phyloP scores from a whole-genome alignment of 2,329 filamentous ascomycete genomes.

The Aureobasidium subglaciale region DNA sequence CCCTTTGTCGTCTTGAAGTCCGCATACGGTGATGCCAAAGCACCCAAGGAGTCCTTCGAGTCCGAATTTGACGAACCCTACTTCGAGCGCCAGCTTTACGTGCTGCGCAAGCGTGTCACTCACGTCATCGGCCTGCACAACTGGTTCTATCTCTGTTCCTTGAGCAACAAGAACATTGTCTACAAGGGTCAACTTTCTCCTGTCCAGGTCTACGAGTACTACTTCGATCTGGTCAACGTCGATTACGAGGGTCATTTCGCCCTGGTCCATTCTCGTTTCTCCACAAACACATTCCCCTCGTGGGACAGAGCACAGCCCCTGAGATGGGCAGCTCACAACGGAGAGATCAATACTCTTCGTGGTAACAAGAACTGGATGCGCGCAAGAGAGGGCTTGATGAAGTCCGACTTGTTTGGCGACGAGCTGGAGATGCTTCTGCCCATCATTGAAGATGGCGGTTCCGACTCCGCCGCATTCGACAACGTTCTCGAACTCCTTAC shows the following conservation, averaged over 20 bases:
- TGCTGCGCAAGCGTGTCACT: constrained; percentile 89
- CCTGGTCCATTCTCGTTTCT: constrained; percentile 93
- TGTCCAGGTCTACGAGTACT: constrained; percentile 95
- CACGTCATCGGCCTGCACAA: constrained; percentile 93
- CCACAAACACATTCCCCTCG: constrained; percentile 95
- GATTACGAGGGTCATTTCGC: constrained; percentile 98
- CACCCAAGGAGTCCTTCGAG: constrained; percentile 70
- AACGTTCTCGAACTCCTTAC: constrained; percentile 90
- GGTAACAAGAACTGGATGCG: constrained; percentile 99
- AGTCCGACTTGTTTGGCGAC: constrained; percentile 85
- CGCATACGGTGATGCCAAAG: constrained; percentile 73
- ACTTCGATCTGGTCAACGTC: constrained; percentile 91
- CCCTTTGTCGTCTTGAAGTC: constrained; percentile 86
- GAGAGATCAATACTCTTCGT: constrained; percentile 94
- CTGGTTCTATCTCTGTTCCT: constrained; percentile 97
- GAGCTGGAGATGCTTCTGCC: constrained; percentile 87
- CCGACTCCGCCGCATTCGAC: constrained; percentile 94
- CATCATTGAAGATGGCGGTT: constrained; percentile 92
- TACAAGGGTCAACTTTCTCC: constrained; percentile 97
- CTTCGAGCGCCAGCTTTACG: constrained; percentile 90
- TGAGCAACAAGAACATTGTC: constrained; percentile 97
- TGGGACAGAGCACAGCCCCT: constrained; percentile 97
- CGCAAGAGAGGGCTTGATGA: constrained; percentile 88
- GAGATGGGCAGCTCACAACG: constrained; percentile 95
- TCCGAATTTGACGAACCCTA: constrained; percentile 74